Percentiles rank a stretch among this genome's conserved stretches.
These are phyloP conservation scores for Euphrasia confusa DNA, from an alignment of 257 asterid species.

Conservation along the genomic window DNA sequence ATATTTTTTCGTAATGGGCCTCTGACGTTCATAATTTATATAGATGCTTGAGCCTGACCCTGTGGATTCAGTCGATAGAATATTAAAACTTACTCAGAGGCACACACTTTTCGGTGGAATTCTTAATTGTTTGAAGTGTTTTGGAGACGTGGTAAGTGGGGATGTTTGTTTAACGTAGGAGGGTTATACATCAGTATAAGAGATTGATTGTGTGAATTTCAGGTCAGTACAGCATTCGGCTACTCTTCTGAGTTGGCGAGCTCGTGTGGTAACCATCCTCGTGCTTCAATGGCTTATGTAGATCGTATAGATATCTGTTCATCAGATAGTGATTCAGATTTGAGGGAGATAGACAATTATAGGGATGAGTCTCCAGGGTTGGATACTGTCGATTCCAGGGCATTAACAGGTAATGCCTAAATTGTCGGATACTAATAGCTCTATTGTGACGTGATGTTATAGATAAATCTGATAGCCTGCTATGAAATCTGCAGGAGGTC, in stretches of 20 bases:
- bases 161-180: constrained; percentile 20
- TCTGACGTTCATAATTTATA: constrained; percentile 23
- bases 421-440: constrained; percentile 12
- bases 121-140: constrained; percentile 31
- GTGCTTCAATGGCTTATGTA: constrained; percentile 44
- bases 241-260: constrained; percentile 29
- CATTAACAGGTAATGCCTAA: constrained; percentile 42
- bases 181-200: constrained; percentile 16
- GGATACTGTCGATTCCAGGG: constrained; percentile 38
- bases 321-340: constrained; percentile 80
- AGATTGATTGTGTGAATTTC: constrained; percentile 25
- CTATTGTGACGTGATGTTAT: constrained; percentile 15
- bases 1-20: constrained; percentile 17
- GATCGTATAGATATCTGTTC: constrained; percentile 73
- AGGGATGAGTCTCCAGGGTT: constrained; percentile 53
- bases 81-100: constrained; percentile 26
- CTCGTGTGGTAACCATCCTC: constrained; percentile 24
- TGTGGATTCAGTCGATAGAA: constrained; percentile 32
- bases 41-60: constrained; percentile 45
- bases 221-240: constrained; percentile 38
- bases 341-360: constrained; percentile 74
- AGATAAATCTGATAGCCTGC: constrained; percentile 13
- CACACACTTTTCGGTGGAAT: constrained; percentile 29
- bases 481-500: no score
- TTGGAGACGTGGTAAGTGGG: constrained; percentile 33